A percentile compares a stretch with the other conserved stretches of the same genome.
Evolutionary conservation across 805 yeast genomes (phyloP).

Genomic region (Clavispora santaluciae): DNA sequence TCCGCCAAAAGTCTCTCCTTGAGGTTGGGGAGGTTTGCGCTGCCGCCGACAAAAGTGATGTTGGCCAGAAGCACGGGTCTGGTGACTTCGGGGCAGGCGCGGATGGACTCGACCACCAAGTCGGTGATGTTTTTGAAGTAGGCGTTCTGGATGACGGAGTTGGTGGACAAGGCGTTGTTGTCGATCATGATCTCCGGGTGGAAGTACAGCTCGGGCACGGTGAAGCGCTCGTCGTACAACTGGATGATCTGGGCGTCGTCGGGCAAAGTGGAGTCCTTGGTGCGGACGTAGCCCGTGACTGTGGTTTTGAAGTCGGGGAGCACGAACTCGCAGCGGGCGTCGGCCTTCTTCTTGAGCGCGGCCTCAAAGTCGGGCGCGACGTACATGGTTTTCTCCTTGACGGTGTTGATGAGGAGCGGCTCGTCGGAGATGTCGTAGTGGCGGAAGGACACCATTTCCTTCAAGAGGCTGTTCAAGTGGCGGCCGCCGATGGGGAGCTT

Average conservation of each 20-base stretch:
- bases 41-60: slow-evolving; percentile 80
- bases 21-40: slow-evolving; percentile 65
- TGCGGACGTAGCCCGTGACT: slow-evolving; percentile 61
- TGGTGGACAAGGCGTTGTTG: slow-evolving; percentile 24
- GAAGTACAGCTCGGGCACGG: slow-evolving; percentile 80
- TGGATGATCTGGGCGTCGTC: slow-evolving; percentile 60
- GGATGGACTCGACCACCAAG: slow-evolving; percentile 63
- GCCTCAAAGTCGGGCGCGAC: slow-evolving; percentile 55
- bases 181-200: slow-evolving; percentile 67
- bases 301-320: slow-evolving; percentile 85
- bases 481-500: slow-evolving; percentile 86
- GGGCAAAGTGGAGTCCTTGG: slow-evolving; percentile 26
- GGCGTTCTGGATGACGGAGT: slow-evolving; percentile 29
- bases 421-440: slow-evolving; percentile 94
- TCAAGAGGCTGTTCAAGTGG: slow-evolving; percentile 70
- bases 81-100: slow-evolving; percentile 65
- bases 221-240: slow-evolving; percentile 79
- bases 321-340: slow-evolving; percentile 59
- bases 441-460: slow-evolving; percentile 82
- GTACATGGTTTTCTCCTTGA: slow-evolving; percentile 75
- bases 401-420: slow-evolving; percentile 73
- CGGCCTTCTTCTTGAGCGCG: slow-evolving; percentile 36
- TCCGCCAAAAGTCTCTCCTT: slow-evolving; percentile 56
- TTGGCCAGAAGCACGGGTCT: slow-evolving; percentile 77
- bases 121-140: slow-evolving; percentile 76